Evolutionary conservation across 169 alveolate species (phyloP), one percentile per base, ranked within the genome.

Genomic region (Plasmodium blacklocki): DNA sequence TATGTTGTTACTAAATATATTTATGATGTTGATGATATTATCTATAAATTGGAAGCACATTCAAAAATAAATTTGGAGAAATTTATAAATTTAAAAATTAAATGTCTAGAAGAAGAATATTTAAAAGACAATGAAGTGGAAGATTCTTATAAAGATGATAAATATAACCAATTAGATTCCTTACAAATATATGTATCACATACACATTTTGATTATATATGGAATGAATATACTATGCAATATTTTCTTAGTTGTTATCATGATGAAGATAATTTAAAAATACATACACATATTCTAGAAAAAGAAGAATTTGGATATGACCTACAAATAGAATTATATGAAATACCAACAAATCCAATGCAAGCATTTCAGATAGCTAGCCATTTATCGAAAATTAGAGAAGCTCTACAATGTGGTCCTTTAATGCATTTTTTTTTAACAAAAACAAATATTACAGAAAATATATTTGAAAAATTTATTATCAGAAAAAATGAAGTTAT

Each of bases 31-130:
- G 91, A 83, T 83, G 85, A 59, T 60, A 83, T 83, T 19, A 83
- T 83, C n/a, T 83, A 83, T 73, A 83, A 83, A 68, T 73, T 83
- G 12, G 91, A 83, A 58, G 91, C 91, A 18, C 91, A 83, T 60
- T 58, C 91, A n/a, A 83, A 83, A 56, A 62, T 83, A 47, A 67
- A 70, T 12, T 62, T 83, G 29, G 85, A 83, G 50, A 83, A 83
- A 54, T 23, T 18, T 39, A 39, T 26, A 9, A 83, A 70, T 62
- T 12, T 56, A 47, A 83, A 63, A 58, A 66, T 11, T 64, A 32
- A 70, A 70, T 67, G 18, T 29, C 4, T 83, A 23, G 91, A 83
- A 18, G 62, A 83, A 70, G 64, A 21, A 68, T 83, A 68, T 29
- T 83, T 83, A 83, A 67, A 58, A 45, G 67, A 70, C 39, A 58